These are phyloP conservation scores for Nannochloris sp. DNA, from an alignment of 139 green algal genomes.

Conservation along the genomic window DNA sequence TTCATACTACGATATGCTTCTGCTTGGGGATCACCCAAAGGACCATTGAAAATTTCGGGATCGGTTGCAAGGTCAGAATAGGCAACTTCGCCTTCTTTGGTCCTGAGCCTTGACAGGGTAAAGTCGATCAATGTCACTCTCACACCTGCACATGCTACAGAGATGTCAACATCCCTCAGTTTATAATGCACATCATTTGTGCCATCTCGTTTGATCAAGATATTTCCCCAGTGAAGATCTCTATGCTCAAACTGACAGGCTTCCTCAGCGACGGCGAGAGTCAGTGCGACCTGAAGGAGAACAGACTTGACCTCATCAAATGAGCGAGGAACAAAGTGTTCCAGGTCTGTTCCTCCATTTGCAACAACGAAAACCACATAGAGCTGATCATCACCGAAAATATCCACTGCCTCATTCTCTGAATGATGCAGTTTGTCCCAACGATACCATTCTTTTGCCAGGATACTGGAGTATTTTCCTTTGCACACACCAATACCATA, in stretches of 20 bases:
- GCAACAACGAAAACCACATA: constrained; percentile 50
- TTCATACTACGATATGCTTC: constrained; percentile 86
- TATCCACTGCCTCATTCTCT: constrained; percentile 63
- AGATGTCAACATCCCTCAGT: constrained; percentile 29
- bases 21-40: constrained; percentile 67
- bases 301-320: constrained; percentile 68
- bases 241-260: constrained; percentile 91
- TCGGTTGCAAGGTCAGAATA: constrained; percentile 72
- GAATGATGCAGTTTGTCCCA: constrained; percentile 56
- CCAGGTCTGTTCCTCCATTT: constrained; percentile 81
- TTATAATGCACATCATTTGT: neutral
- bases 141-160: constrained; percentile 20
- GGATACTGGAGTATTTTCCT: constrained; percentile 36
- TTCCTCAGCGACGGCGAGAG: constrained; percentile 81
- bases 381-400: constrained; percentile 43
- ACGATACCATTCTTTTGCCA: constrained; percentile 48
- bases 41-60: constrained; percentile 80
- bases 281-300: constrained; percentile 63
- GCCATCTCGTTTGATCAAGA: constrained; percentile 37
- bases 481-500: constrained; percentile 53
- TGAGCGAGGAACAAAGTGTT: constrained; percentile 58
- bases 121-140: constrained; percentile 78
- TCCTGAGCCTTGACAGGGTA: constrained; percentile 67
- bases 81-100: constrained; percentile 28
- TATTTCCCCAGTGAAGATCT: constrained; percentile 92